Evolutionary conservation across 257 asterid species (phyloP).

Genomic region (Primulina huaijiensis): DNA sequence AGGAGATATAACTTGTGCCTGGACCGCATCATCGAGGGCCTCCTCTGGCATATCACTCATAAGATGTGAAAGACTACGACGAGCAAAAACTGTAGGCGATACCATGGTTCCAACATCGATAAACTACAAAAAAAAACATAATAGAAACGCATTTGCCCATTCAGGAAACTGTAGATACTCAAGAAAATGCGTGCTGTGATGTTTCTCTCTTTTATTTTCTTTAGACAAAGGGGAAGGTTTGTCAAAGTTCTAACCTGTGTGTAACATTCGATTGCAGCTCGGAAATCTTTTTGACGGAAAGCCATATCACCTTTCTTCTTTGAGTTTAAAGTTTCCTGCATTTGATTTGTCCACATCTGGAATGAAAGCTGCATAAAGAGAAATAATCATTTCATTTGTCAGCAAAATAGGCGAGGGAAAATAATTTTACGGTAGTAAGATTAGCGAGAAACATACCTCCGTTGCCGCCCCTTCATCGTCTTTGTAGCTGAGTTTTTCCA

Average conservation of each 20-base stretch:
- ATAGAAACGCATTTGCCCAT: not conserved
- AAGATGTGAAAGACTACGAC: constrained; percentile 60
- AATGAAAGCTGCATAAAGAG: constrained; percentile 48
- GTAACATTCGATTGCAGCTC: constrained; percentile 57
- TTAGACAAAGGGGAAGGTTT: not conserved
- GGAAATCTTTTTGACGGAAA: constrained; percentile 58
- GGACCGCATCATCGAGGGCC: constrained; percentile 67
- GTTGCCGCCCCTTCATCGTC: constrained; percentile 75
- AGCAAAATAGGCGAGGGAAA: constrained; percentile 6
- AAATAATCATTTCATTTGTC: constrained; percentile 11
- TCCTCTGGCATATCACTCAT: constrained; percentile 60
- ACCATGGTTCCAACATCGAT: constrained; percentile 72
- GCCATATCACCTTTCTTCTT: constrained; percentile 68
- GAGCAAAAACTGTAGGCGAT: constrained; percentile 65
- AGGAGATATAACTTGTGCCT: constrained; percentile 70
- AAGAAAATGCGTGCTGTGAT: not conserved
- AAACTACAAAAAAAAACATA: constrained; percentile 40
- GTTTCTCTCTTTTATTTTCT: no score
- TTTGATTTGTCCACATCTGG: constrained; percentile 78
- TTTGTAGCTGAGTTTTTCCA: constrained; percentile 64
- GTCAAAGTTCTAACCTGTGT: constrained; percentile 41
- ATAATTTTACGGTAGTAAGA: constrained; percentile 3
- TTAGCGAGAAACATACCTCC: constrained; percentile 44
- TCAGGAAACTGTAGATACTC: not conserved
- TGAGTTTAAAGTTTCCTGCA: constrained; percentile 68